A percentile compares a stretch with the other conserved stretches of the same genome.
phyloP scores from a whole-genome alignment of 164 flowering plant species.

The Echeveria elegans region DNA sequence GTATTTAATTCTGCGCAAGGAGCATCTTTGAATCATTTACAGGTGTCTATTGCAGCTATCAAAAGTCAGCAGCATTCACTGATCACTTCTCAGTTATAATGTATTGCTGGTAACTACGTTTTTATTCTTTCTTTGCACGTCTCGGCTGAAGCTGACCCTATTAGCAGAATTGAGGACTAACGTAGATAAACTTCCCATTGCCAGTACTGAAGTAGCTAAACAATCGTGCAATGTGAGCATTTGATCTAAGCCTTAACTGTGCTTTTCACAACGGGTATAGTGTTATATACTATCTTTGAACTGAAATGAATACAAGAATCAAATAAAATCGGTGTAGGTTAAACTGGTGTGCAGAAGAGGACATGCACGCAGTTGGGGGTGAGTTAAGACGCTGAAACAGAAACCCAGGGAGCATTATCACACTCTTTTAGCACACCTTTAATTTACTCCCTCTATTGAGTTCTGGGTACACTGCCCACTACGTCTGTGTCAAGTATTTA shows the following conservation, averaged over 20 bases:
- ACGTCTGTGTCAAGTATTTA: slow-evolving; percentile 2
- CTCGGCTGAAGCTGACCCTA: neutral
- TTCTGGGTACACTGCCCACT: neutral
- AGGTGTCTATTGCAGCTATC: neutral
- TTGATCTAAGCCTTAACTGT: neutral
- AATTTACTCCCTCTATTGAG: neutral
- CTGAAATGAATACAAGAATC: neutral
- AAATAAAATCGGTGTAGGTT: neutral
- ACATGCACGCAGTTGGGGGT: slow-evolving; percentile 1
- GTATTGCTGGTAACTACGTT: neutral
- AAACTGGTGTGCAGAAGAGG: neutral
- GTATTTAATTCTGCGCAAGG: neutral
- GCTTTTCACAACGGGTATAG: neutral
- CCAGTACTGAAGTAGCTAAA: neutral
- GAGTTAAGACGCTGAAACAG: slow-evolving; percentile 3
- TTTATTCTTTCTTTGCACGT: neutral
- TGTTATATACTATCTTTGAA: neutral
- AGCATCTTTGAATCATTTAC: neutral
- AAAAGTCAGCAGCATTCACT: neutral
- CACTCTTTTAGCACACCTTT: slow-evolving; percentile 2
- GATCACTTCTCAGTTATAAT: neutral
- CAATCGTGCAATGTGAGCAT: neutral
- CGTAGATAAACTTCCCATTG: neutral
- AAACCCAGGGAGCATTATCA: neutral
- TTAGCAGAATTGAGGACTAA: neutral